Base-by-base conservation (phyloP, 208 protist genomes). In the Acanthamoeba lenticulata region DNA sequence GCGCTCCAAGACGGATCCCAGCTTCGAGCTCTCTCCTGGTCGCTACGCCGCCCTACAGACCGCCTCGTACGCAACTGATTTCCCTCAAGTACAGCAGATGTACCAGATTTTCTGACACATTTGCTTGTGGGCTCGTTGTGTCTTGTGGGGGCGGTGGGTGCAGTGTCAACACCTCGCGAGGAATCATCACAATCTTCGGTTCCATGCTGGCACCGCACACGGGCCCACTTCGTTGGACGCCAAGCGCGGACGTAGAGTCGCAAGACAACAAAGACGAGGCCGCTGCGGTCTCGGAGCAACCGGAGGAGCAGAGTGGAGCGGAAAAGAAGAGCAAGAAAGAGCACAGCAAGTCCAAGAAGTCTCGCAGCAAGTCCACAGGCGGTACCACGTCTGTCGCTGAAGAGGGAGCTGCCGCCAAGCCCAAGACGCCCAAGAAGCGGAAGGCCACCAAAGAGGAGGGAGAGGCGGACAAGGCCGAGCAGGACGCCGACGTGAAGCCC, bases 141-240 rank as follows among this genome's bases (percentile, higher is more conserved):
- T 74, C n/a, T 15, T 36, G 65, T 42, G 32, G 29, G 32, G 2
- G 62, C 15, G 62, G 15, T 72, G 62, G n/a, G 4, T 7, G 11
- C 69, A 79, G 69, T n/a, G 69, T 79, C 34, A 45, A 9, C 21
- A 79, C 69, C 15, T 17, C 69, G 40, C 69, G 69, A 79, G 69
- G 69, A 24, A 79, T 79, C 40, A 79, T 79, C 69, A 79, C 69
- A 9, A 79, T 79, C 69, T 79, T 79, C 40, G 69, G 69, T 47
- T 45, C 69, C 1, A 79, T 79, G 69, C 17, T 79, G 32, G 69
- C 36, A 21, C 36, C 69, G 17, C 69, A 11, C 69, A 79, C 69
- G 11, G 69, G 69, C 36, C 69, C 69, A 0, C 69, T 79, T n/a
- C 40, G 32, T 5, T 29, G 34, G 6, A 21, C 17, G 36, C 13